phyloP scores from a whole-genome alignment of 495 filamentous ascomycete genomes.

The Pseudotulostoma volvatum region DNA sequence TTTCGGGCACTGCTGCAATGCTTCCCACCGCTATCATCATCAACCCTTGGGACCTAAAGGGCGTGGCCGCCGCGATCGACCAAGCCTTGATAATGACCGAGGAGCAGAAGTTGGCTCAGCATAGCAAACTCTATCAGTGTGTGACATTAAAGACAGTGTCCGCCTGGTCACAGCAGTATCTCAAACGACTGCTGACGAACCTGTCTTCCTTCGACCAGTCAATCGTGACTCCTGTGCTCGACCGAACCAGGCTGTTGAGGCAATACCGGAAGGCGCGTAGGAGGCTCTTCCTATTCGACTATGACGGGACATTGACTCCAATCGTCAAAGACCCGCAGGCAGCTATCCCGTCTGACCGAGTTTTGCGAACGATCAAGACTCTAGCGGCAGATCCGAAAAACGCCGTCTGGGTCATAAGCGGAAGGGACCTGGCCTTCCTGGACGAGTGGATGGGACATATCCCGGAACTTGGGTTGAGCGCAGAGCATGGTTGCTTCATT shows the following conservation, averaged over 20 bases:
- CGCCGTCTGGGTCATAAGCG: slow-evolving; percentile 94
- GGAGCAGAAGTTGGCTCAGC: slow-evolving; percentile 37
- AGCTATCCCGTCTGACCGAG: slow-evolving; percentile 69
- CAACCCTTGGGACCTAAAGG: slow-evolving; percentile 79
- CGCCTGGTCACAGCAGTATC: slow-evolving; percentile 60
- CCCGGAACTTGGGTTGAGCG: slow-evolving; percentile 66
- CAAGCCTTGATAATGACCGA: slow-evolving; percentile 56
- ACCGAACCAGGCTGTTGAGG: slow-evolving; percentile 48
- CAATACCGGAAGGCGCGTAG: slow-evolving; percentile 55
- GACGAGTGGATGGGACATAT: slow-evolving; percentile 79
- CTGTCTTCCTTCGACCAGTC: slow-evolving; percentile 57
- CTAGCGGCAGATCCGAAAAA: slow-evolving; percentile 69
- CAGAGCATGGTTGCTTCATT: slow-evolving; percentile 92
- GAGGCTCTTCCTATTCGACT: slow-evolving; percentile 94
- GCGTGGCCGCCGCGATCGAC: slow-evolving; percentile 66
- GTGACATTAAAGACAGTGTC: slow-evolving; percentile 72
- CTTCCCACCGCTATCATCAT: slow-evolving; percentile 77
- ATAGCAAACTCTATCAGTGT: slow-evolving; percentile 52
- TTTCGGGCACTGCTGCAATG: slow-evolving; percentile 81
- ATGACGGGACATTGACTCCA: slow-evolving; percentile 93
- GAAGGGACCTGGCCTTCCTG: slow-evolving; percentile 78
- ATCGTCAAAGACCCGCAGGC: slow-evolving; percentile 80
- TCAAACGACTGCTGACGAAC: slow-evolving; percentile 59
- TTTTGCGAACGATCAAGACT: slow-evolving; percentile 59
- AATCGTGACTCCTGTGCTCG: slow-evolving; percentile 65